Percentiles rank a stretch among this genome's conserved stretches.
Evolutionary conservation across 164 flowering plant species (phyloP).

Genomic region (Vitis rotundifolia): DNA sequence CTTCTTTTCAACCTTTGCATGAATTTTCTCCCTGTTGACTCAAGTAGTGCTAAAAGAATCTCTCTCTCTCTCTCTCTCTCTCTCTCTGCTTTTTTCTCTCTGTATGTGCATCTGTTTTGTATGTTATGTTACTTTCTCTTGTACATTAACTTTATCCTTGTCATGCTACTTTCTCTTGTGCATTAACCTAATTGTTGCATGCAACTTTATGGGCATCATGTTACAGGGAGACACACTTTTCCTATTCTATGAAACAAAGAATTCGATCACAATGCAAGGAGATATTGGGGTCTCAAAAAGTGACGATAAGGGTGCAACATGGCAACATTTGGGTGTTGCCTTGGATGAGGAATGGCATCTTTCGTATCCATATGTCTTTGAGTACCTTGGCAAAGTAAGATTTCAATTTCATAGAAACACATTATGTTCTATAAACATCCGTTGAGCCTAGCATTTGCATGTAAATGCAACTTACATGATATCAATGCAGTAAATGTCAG

Average conservation of each 20-base stretch:
- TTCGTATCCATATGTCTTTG: conserved; percentile 84
- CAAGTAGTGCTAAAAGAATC: too few relatives aligned
- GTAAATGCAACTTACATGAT: too few relatives aligned
- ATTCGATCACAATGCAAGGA: conserved; percentile 84
- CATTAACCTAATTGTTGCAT: not conserved
- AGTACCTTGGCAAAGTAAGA: conserved; percentile 70
- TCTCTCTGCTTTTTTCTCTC: too few relatives aligned
- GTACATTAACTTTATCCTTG: not conserved
- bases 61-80: too few relatives aligned
- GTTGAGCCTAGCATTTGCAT: too few relatives aligned
- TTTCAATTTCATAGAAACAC: not conserved
- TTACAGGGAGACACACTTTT: conserved; percentile 71
- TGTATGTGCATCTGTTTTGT: too few relatives aligned
- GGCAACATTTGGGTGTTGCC: conserved; percentile 85
- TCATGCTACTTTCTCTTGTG: not conserved
- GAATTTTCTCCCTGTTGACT: too few relatives aligned
- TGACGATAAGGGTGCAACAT: conserved; percentile 80
- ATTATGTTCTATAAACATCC: too few relatives aligned
- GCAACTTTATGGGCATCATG: conserved; percentile 1
- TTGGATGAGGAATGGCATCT: conserved; percentile 98
- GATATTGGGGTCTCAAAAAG: conserved; percentile 94
- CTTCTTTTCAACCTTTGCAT: too few relatives aligned
- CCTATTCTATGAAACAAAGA: conserved; percentile 87
- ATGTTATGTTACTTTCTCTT: not conserved
- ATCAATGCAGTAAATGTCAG: too few relatives aligned